Evolutionary conservation across 129 eudicot genomes (phyloP).

Genomic region (Lonicera japonica): DNA sequence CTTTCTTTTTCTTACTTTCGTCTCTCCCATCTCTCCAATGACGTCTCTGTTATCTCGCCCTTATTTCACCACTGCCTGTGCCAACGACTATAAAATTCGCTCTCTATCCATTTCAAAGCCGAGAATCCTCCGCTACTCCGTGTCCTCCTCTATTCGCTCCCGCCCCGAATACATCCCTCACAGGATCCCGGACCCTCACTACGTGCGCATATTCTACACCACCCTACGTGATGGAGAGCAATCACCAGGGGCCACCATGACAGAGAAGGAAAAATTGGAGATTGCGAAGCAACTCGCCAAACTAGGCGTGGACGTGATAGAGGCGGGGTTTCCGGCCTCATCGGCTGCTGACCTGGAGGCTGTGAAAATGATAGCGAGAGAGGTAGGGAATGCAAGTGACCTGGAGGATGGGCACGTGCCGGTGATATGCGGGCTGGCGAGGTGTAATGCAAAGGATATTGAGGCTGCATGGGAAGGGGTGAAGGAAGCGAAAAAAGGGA

Average conservation of each 20-base stretch:
- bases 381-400: slow-evolving; percentile 36
- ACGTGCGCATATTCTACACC: slow-evolving; percentile 81
- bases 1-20: too few species aligned
- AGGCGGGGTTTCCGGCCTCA: slow-evolving; percentile 92
- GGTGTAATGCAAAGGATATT: slow-evolving; percentile 74
- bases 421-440: slow-evolving; percentile 75
- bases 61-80: too few species aligned
- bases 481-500: slow-evolving; percentile 58
- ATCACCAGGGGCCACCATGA: slow-evolving; percentile 91
- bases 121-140: too few species aligned
- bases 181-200: slow-evolving; percentile 57
- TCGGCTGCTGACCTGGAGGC: slow-evolving; percentile 78
- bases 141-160: slow-evolving; percentile 12
- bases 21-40: too few species aligned
- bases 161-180: slow-evolving; percentile 63
- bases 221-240: slow-evolving; percentile 96
- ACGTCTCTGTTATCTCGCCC: too few species aligned
- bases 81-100: too few species aligned
- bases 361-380: slow-evolving; percentile 60
- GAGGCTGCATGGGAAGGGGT: slow-evolving; percentile 84
- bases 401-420: slow-evolving; percentile 46
- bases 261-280: slow-evolving; percentile 67
- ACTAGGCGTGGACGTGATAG: slow-evolving; percentile 77
- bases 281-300: slow-evolving; percentile 67
- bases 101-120: too few species aligned